phyloP scores from a whole-genome alignment of 2,329 filamentous ascomycete species.

The Diaporthe humulicola region DNA sequence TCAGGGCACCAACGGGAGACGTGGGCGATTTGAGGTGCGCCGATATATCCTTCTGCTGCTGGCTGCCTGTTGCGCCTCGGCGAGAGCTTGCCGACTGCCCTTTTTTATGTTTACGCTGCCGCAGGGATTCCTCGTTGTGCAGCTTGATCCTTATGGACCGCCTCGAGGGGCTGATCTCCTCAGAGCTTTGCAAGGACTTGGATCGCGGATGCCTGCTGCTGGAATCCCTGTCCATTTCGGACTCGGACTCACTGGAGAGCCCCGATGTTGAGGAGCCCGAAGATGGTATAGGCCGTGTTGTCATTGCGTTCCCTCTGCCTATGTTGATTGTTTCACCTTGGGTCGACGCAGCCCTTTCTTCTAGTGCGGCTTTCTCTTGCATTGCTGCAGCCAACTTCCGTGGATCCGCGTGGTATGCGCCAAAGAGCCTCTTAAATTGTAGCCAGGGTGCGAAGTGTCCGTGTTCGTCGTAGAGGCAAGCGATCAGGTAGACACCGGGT shows the following conservation, averaged over 20 bases:
- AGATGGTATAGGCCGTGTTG: constrained; percentile 49
- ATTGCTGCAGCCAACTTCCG: constrained; percentile 64
- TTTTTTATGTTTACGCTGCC: constrained; percentile 79
- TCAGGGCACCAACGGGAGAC: constrained; percentile 82
- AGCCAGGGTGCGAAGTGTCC: constrained; percentile 84
- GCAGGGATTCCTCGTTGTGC: constrained; percentile 81
- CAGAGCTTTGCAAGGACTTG: constrained; percentile 69
- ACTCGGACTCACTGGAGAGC: constrained; percentile 79
- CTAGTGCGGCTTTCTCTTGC: constrained; percentile 46
- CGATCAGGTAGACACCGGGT: constrained; percentile 85
- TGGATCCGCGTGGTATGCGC: constrained; percentile 55
- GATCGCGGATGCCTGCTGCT: constrained; percentile 70
- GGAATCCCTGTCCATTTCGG: constrained; percentile 60
- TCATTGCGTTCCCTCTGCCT: constrained; percentile 40
- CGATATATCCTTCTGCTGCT: constrained; percentile 67
- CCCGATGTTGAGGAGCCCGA: constrained; percentile 72
- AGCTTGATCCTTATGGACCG: constrained; percentile 93
- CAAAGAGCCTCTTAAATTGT: constrained; percentile 77
- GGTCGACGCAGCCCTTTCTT: constrained; percentile 48
- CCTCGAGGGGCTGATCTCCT: constrained; percentile 77
- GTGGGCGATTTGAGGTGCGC: constrained; percentile 94
- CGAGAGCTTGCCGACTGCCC: constrained; percentile 63
- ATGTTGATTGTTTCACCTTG: constrained; percentile 44
- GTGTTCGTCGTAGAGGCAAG: constrained; percentile 85
- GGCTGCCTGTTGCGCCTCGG: constrained; percentile 54